Evolutionary conservation across 257 asterid species (phyloP).

Genomic region (Avicennia marina): DNA sequence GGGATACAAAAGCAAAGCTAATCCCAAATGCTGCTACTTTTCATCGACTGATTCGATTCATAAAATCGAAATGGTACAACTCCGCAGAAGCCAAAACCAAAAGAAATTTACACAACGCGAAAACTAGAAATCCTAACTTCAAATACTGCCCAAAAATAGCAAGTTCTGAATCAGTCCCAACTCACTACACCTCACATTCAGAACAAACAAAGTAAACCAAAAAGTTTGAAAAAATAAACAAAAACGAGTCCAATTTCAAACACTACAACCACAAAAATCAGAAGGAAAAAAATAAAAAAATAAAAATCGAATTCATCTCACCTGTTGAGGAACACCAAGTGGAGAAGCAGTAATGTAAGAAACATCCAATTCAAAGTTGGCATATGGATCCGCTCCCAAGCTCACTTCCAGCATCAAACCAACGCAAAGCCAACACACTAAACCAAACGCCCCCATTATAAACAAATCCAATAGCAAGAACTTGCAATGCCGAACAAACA

Average conservation of each 20-base stretch:
- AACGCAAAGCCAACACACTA: conserved; percentile 26
- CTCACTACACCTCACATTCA: too few species aligned
- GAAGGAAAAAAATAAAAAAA: neutral
- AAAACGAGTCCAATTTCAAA: neutral
- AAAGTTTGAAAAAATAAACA: neutral
- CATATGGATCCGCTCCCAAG: conserved; percentile 65
- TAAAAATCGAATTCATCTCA: conserved; percentile 9
- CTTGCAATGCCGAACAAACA: too few species aligned
- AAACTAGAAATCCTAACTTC: too few species aligned
- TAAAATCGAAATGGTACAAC: neutral
- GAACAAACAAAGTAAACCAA: neutral
- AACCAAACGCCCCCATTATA: conserved; percentile 25
- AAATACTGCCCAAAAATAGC: too few species aligned
- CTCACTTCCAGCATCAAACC: conserved; percentile 36
- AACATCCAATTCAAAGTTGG: conserved; percentile 50
- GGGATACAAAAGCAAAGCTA: neutral
- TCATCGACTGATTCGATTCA: neutral
- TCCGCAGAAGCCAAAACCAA: neutral
- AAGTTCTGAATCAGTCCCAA: too few species aligned
- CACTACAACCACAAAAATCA: neutral
- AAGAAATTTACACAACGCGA: neutral
- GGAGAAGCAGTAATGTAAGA: conserved; percentile 84
- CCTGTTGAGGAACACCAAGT: conserved; percentile 97
- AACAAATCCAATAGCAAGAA: neutral
- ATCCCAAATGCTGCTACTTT: neutral